Percentiles rank a stretch among this genome's conserved stretches.
These are phyloP conservation scores for Fusarium keratoplasticum DNA, from an alignment of 2,329 filamentous ascomycete species.

Conservation along the genomic window DNA sequence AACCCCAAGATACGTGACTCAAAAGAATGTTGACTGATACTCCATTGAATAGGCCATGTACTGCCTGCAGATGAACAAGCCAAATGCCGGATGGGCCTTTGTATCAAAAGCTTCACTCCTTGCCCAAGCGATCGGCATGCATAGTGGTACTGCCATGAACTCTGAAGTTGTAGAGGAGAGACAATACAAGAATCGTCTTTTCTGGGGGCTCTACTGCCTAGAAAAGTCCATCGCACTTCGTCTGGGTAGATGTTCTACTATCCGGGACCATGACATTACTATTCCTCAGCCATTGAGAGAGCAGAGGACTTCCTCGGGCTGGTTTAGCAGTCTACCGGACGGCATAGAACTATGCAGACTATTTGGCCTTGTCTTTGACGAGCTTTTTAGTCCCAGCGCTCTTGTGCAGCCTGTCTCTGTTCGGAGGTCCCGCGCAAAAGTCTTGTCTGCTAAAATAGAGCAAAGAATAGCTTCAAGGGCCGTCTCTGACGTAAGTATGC, in stretches of 20 bases:
- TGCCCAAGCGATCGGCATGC: neutral
- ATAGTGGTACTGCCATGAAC: neutral
- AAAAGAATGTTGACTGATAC: accelerated
- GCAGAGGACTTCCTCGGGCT: neutral
- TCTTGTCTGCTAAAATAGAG: neutral
- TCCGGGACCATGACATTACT: neutral
- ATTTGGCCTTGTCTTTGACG: neutral
- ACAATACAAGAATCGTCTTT: neutral
- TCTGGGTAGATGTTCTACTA: neutral
- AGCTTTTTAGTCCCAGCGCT: neutral
- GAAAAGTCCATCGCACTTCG: neutral
- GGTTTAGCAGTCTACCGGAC: neutral
- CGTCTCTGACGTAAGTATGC: neutral
- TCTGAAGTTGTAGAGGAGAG: neutral
- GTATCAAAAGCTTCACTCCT: neutral
- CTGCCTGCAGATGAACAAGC: neutral
- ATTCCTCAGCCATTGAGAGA: neutral
- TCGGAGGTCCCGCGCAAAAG: neutral
- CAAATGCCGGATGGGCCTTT: neutral
- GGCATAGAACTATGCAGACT: neutral
- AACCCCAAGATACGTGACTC: neutral
- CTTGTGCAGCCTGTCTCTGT: neutral
- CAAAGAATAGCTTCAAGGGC: neutral
- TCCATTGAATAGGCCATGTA: neutral
- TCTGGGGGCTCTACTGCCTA: neutral